These are phyloP conservation scores for Aspergillus texensis DNA, from an alignment of 2,329 filamentous ascomycete genomes.

Conservation along the genomic window DNA sequence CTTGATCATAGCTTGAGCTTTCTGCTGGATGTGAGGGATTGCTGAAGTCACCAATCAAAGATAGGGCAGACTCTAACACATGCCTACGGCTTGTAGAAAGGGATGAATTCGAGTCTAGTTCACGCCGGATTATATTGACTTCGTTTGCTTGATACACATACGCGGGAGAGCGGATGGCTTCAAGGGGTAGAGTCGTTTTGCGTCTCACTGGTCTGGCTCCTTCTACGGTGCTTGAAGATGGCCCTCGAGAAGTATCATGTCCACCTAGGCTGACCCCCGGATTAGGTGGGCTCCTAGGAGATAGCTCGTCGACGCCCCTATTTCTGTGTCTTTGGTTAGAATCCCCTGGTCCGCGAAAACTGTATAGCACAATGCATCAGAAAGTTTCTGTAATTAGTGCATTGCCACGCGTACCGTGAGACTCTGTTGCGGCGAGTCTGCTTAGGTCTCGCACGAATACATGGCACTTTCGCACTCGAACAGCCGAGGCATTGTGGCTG, in stretches of 20 bases:
- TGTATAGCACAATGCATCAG: not conserved
- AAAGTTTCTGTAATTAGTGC: not conserved
- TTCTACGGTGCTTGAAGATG: not conserved
- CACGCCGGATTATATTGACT: constrained; percentile 1
- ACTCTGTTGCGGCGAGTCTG: not conserved
- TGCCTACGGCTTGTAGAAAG: constrained; percentile 1
- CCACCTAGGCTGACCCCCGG: not conserved
- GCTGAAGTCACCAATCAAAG: constrained; percentile 2
- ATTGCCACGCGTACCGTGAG: not conserved
- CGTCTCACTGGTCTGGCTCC: not conserved
- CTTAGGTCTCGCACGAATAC: constrained; percentile 1
- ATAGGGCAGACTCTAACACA: constrained; percentile 2
- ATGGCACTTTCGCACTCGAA: not conserved
- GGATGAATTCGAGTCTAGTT: not conserved
- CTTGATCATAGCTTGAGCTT: not conserved
- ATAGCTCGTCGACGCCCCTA: not conserved
- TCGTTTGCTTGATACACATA: not conserved
- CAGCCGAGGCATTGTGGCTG: not conserved
- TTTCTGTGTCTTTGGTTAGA: not conserved
- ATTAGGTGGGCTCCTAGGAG: not conserved
- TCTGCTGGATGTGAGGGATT: not conserved
- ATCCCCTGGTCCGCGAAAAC: not conserved
- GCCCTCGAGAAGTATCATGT: not conserved
- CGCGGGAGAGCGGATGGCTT: not conserved
- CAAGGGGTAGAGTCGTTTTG: not conserved